Conservation (phyloP, 495 filamentous ascomycete genomes). For the Daldinia vernicosa region DNA sequence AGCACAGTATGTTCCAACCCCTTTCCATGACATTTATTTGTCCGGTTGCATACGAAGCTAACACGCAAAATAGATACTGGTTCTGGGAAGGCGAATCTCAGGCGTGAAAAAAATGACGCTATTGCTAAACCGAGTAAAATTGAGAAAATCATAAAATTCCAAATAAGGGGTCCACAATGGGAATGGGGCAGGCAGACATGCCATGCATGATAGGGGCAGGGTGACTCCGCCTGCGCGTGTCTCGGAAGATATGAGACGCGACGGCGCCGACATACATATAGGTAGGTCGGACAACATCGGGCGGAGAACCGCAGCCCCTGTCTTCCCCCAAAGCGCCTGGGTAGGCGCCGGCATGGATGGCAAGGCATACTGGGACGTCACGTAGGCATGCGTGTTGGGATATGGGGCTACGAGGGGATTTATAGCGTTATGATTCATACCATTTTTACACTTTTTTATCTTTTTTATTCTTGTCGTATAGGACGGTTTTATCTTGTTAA, state of each 20-base stretch:
- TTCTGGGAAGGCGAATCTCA: conserved; percentile 34
- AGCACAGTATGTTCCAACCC: conserved; percentile 69
- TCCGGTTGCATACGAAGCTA: conserved; percentile 1
- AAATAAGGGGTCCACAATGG: conserved; percentile 11
- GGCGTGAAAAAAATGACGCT: conserved; percentile 6
- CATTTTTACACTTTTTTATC: neutral
- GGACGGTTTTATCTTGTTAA: conserved; percentile 1
- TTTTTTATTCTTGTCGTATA: neutral
- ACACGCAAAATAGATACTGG: conserved; percentile 39
- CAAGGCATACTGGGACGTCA: neutral
- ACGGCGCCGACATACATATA: neutral
- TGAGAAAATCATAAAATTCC: conserved; percentile 19
- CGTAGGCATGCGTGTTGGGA: neutral
- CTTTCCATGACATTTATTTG: neutral
- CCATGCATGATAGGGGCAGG: conserved; percentile 9
- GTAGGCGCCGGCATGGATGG: neutral
- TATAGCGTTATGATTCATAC: conserved; percentile 3
- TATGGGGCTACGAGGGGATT: neutral
- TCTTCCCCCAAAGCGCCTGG: neutral
- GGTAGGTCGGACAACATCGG: neutral
- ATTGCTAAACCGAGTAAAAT: conserved; percentile 28
- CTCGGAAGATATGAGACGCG: neutral
- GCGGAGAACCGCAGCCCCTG: neutral
- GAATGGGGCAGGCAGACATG: conserved; percentile 7
- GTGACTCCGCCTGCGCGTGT: conserved; percentile 6